Evolutionary conservation across 2,329 filamentous ascomycete species (phyloP).

Genomic region (Fusarium oligoseptatum): DNA sequence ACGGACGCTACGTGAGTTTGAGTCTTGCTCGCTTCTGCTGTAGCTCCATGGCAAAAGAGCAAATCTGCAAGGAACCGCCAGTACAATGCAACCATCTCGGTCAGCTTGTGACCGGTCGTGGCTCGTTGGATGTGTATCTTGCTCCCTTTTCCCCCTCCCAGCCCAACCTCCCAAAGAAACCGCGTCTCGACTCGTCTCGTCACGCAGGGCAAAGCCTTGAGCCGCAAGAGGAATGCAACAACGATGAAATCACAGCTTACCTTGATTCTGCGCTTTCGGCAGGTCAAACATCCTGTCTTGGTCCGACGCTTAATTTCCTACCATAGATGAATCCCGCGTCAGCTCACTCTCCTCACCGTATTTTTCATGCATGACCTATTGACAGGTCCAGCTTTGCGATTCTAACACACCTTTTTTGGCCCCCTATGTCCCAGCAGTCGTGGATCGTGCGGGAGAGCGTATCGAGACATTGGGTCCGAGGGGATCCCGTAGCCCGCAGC

Average conservation of each 20-base stretch:
- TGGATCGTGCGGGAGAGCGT: slow-evolving; percentile 63
- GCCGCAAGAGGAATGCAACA: slow-evolving; percentile 20
- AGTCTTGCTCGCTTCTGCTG: slow-evolving; percentile 37
- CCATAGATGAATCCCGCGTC: slow-evolving; percentile 14
- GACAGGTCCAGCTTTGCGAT: slow-evolving; percentile 6
- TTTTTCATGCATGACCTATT: background rate
- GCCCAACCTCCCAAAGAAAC: slow-evolving; percentile 22
- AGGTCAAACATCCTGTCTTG: slow-evolving; percentile 74
- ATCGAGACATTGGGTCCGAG: slow-evolving; percentile 59
- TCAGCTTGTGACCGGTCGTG: slow-evolving; percentile 20
- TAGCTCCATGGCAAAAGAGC: slow-evolving; percentile 34
- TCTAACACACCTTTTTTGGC: slow-evolving; percentile 68
- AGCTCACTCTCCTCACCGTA: slow-evolving; percentile 28
- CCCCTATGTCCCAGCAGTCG: slow-evolving; percentile 62
- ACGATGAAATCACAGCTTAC: slow-evolving; percentile 56
- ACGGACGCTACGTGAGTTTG: slow-evolving; percentile 41
- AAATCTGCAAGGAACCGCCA: slow-evolving; percentile 36
- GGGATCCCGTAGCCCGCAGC: slow-evolving; percentile 57
- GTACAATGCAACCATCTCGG: slow-evolving; percentile 35
- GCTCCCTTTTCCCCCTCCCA: slow-evolving; percentile 23
- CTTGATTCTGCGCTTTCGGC: slow-evolving; percentile 73
- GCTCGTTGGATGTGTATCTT: slow-evolving; percentile 26
- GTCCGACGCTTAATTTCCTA: slow-evolving; percentile 74
- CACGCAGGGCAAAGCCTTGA: slow-evolving; percentile 16
- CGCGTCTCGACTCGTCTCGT: slow-evolving; percentile 15